Evolutionary conservation across 73 alveolate genomes (phyloP), one percentile per base, ranked within the genome.

Genomic region (Strombidium stylifer): DNA sequence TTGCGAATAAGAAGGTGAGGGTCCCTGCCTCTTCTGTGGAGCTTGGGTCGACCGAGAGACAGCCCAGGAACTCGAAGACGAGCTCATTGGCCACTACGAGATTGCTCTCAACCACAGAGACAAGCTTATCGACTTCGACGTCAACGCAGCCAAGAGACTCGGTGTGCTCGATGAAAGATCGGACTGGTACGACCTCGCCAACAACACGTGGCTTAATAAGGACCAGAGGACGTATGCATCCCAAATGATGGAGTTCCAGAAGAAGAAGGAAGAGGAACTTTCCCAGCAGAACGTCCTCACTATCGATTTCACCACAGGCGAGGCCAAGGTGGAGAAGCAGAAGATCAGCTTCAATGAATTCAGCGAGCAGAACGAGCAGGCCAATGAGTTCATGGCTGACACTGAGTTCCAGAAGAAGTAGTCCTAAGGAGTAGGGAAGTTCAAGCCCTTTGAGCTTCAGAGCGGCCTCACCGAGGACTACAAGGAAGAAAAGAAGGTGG

Each of bases 1-100:
- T 37, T 91, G 99, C 50, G 78, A 76, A 51, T 75, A 73, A 65
- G 99, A 93, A 60, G 98, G 98, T 3, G 97, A 84, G 56, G 94
- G 95, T 37, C 89, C 91, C 28, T 93, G 99, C 69, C 73, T 93
- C 40, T 61, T 68, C 78, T 93, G 97, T 65, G 99, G 97, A 46
- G 83, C 82, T 6, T 84, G 80, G 75, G 83, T 48, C 15, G 93
- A 83, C 31, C 34, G 71, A 11, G 61, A 74, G 37, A 73, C 82
- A 23, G 34, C 68, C 30, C 47, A 61, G 41, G 76, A 73, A 45
- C 25, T 40, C 4, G 56, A 53, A 7, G 73, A 61, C 24, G 42
- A 32, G 10, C 4, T 6, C 42, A 73, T 69, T 19, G 86, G 75
- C 48, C 62, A 12, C 16, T 62, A 51, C 36, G 80, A 75, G 35